Percentiles rank a stretch among this genome's conserved stretches.
phyloP scores from a whole-genome alignment of 2,329 filamentous ascomycete genomes.

The Verticillium klebahnii region DNA sequence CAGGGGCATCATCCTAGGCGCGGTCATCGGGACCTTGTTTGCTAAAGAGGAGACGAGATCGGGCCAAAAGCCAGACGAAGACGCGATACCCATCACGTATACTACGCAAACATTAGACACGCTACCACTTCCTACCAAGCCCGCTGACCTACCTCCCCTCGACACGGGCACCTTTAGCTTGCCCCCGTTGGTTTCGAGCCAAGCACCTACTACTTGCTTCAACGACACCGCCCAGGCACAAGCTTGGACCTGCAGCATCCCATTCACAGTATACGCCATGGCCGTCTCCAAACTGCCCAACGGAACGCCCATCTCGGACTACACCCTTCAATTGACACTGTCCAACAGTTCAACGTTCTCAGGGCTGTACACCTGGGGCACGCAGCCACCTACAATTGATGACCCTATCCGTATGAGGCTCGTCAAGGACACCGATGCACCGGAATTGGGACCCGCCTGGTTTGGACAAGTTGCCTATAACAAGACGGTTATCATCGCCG shows the following conservation, averaged over 20 bases:
- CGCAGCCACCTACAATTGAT: slow-evolving; percentile 42
- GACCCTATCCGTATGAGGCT: slow-evolving; percentile 35
- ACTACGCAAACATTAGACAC: slow-evolving; percentile 42
- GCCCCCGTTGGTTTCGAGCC: slow-evolving; percentile 46
- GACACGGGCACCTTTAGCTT: slow-evolving; percentile 52
- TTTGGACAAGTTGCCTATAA: slow-evolving; percentile 46
- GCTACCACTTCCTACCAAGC: slow-evolving; percentile 43
- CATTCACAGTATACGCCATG: slow-evolving; percentile 39
- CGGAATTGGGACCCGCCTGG: slow-evolving; percentile 49
- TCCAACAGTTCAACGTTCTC: slow-evolving; percentile 31
- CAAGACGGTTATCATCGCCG: slow-evolving; percentile 51
- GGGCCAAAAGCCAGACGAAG: slow-evolving; percentile 13
- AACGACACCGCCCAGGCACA: slow-evolving; percentile 46
- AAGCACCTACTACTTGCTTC: slow-evolving; percentile 52
- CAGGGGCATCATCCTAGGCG: slow-evolving; percentile 47
- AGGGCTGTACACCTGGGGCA: slow-evolving; percentile 45
- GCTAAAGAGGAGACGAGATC: slow-evolving; percentile 20
- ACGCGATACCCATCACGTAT: slow-evolving; percentile 25
- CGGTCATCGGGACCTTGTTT: slow-evolving; percentile 48
- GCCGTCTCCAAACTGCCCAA: slow-evolving; percentile 26
- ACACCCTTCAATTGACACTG: slow-evolving; percentile 33
- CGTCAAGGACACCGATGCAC: slow-evolving; percentile 47
- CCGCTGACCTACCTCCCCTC: slow-evolving; percentile 46
- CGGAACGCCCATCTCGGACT: slow-evolving; percentile 27
- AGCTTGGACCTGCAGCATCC: slow-evolving; percentile 61